These are phyloP conservation scores for Planoprotostelium fungivorum DNA, from an alignment of 78 protist genomes.

Conservation along the genomic window DNA sequence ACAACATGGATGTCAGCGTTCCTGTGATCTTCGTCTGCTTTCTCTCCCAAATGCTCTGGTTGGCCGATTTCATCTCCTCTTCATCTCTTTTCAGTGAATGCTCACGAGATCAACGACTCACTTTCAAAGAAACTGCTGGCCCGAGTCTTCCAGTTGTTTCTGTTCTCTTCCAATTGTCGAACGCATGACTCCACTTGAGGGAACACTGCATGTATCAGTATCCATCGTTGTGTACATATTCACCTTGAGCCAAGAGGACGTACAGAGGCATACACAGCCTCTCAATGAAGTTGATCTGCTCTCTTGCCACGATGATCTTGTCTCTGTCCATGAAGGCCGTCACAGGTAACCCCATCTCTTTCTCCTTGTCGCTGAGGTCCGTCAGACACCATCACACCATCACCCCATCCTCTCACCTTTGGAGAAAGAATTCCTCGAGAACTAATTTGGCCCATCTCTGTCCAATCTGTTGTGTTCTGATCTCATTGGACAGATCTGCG, in stretches of 20 bases:
- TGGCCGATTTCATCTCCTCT: neutral
- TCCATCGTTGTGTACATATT: neutral
- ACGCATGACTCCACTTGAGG: neutral
- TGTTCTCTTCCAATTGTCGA: neutral
- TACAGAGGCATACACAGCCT: slow-evolving; percentile 6
- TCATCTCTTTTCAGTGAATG: neutral
- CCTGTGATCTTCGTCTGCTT: neutral
- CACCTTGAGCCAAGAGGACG: neutral
- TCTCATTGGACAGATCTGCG: slow-evolving; percentile 9
- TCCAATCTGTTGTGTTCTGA: slow-evolving; percentile 1
- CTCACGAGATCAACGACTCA: neutral
- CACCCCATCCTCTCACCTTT: neutral
- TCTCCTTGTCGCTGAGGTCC: neutral
- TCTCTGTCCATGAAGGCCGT: slow-evolving; percentile 3
- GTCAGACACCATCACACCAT: neutral
- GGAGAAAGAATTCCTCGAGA: neutral
- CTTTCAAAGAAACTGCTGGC: neutral
- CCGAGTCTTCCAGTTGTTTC: neutral
- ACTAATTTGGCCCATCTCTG: neutral
- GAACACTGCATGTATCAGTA: neutral
- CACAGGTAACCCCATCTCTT: neutral
- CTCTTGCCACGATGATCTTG: slow-evolving; percentile 6
- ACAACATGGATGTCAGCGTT: neutral
- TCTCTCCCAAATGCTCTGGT: neutral
- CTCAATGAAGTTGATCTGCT: slow-evolving; percentile 4